Evolutionary conservation across 2,329 filamentous ascomycete genomes (phyloP), one percentile per base, ranked within the genome.

Genomic region (Trichophaea hybrida): DNA sequence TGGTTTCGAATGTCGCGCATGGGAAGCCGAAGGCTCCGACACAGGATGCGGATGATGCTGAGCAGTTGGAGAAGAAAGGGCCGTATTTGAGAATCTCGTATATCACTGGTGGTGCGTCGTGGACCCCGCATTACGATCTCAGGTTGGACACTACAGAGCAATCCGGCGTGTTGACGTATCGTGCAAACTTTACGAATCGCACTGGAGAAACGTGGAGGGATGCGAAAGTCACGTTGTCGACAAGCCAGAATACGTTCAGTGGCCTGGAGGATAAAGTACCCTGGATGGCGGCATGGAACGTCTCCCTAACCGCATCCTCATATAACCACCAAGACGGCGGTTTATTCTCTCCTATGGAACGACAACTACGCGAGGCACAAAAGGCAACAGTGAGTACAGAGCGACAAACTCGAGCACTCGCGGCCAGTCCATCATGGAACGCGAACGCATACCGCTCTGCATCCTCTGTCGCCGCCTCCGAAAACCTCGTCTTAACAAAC

Each of bases 141-240:
- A 76, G 76, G 55, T 74, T 85, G 15, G 69, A 71, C 54, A 72
- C 71, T 3, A 62, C 68, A 40, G 69, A 70, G 15, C 62, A 65
- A 7, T 68, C 64, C 4, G 71, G 70, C 1, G 55, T 57, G 4
- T 73, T 85, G 12, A 77, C 76, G 66, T 85, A 85, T 68, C 79
- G 83, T 58, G 81, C 82, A 1, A 76, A 78, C 64, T 76, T 84
- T 56, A 77, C 75, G 59, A 85, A 85, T 70, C 73, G 73, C 55
- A 83, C 80, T 0, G 80, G 78, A 0, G 82, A 85, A 71, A 79
- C 77, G 0, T 85, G 82, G 82, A 73, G 73, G 34, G 77, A 79
- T 70, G 78, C 79, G 69, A 79, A 77, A 62, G 71, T 85, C 40
- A 76, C 76, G 0, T 75, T 85, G 4, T 84, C 82, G 2, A 84